Base-by-base conservation (phyloP, 148 eudicot species). In the Beta vulgaris region DNA sequence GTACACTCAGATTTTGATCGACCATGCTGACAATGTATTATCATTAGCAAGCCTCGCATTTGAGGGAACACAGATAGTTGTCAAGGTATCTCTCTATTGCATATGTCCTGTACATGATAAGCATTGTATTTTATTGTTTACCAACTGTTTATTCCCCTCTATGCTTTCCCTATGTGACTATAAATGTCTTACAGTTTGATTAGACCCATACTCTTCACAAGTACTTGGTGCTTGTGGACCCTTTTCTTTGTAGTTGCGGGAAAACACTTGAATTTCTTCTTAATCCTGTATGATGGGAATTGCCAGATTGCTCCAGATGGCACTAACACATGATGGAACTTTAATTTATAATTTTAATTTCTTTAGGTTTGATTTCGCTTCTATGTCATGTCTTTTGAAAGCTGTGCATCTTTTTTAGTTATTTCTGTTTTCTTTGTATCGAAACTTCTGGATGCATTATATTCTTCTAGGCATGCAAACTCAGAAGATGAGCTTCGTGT, bases 1-100 rank as follows among this genome's bases (percentile, higher is more conserved):
- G 96, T 88, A 88, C 73, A 53, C 86, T 64, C 85, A 87, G 79
- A 76, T 75, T 48, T 76, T 87, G 76, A 76, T 88, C 75, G 83
- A 84, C 67, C 96, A 88, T 78, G 88, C 88, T n/a, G 86, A 88
- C 73, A 82, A 83, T 73, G 87, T 90, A 54, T 76, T 90, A 48
- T 81, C 90, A 14, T 76, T 84, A 12, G 96, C 92, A 72, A 82
- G 64, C 62, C 87, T 88, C 82, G 87, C 84, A 69, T 90, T 90
- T 81, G 90, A 87, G 69, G 90, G 81, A 26, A 87, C 77, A 63
- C 82, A 71, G 25, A 78, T 88, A 28, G 76, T 78, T 77, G 90
- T 88, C 28, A 90, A 90, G 95, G 95, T 88, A 85, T 65, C 66
- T 59, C 12, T 23, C 51, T 73, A 23, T 59, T 51, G 57, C 7